These are phyloP conservation scores for Erythrophleum ivorense DNA, from an alignment of 331 rosid genomes.

Conservation along the genomic window DNA sequence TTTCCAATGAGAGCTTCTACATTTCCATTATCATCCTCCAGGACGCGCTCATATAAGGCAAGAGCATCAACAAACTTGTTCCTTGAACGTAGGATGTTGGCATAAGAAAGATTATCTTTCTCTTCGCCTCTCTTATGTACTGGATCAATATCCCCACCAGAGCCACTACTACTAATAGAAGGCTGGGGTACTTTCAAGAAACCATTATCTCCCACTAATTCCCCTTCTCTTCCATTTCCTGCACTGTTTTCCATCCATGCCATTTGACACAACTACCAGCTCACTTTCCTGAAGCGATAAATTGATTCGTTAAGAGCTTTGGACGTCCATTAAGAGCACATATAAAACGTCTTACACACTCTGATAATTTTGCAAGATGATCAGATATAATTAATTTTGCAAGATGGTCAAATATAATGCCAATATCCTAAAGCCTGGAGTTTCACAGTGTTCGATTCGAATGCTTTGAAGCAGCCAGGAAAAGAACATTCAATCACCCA, in stretches of 20 bases:
- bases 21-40: constrained; percentile 69
- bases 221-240: constrained; percentile 61
- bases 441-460: background rate
- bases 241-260: constrained; percentile 69
- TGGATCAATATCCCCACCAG: constrained; percentile 41
- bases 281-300: constrained; percentile 49
- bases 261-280: constrained; percentile 53
- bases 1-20: constrained; percentile 93
- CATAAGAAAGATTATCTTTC: constrained; percentile 73
- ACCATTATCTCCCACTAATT: constrained; percentile 67
- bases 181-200: constrained; percentile 63
- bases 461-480: background rate
- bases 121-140: constrained; percentile 52
- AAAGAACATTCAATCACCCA: constrained; percentile 16
- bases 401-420: constrained; percentile 23
- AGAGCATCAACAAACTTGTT: constrained; percentile 89
- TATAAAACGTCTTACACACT: background rate
- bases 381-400: constrained; percentile 9
- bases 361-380: background rate
- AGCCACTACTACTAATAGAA: constrained; percentile 58
- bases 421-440: background rate
- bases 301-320: constrained; percentile 21
- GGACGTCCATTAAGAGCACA: constrained; percentile 20
- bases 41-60: constrained; percentile 68
- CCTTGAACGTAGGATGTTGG: constrained; percentile 83